Base-by-base conservation (phyloP, 148 eudicot species). In the Amaranthus hypochondriacus region DNA sequence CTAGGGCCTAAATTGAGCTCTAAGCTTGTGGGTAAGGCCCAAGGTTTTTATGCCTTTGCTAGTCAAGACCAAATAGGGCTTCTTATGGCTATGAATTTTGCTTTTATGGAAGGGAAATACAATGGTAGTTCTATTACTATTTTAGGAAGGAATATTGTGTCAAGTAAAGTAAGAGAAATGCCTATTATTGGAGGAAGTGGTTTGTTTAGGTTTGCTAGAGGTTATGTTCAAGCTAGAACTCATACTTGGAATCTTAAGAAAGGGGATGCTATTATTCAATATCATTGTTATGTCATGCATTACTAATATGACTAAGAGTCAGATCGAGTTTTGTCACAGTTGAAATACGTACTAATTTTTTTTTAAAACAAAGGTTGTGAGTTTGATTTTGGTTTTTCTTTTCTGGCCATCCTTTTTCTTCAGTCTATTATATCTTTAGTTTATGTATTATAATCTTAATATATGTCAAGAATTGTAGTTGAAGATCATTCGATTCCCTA, bases 31-130 rank as follows among this genome's bases (percentile, higher is more conserved):
- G 86, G 86, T 2, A 47, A 79, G 50, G 84, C 86, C 54, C 81
- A 81, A 59, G 84, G 84, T 12, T 77, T 83, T 53, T 83, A 83
- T 47, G 83, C 81, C 4, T 53, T 78, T 56, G 83, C 81, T 12
- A 70, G 83, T 10, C 78, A 73, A 64, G 54, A 62, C 48, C 74
- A 83, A 7, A 4, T 84, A 4, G 84, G 79, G 67, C 77, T 84
- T 4, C 53, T 81, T 9, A 80, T 80, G 84, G 71, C 77, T 51
- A 74, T 78, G 81, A 84, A 68, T 53, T 81, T 80, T 28, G 86
- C 62, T 2, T 78, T 84, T 48, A 63, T 65, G 42, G 79, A 75
- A 9, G 84, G 86, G 0, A 74, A 81, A 56, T 84, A 80, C 65
- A 81, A 84, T 42, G 86, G 86, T 6, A 83, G 86, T 42, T 62